Percentiles rank a stretch among this genome's conserved stretches.
Evolutionary conservation across 1,284 basidiomycete genomes (phyloP).

Genomic region (Mycena citricolor): DNA sequence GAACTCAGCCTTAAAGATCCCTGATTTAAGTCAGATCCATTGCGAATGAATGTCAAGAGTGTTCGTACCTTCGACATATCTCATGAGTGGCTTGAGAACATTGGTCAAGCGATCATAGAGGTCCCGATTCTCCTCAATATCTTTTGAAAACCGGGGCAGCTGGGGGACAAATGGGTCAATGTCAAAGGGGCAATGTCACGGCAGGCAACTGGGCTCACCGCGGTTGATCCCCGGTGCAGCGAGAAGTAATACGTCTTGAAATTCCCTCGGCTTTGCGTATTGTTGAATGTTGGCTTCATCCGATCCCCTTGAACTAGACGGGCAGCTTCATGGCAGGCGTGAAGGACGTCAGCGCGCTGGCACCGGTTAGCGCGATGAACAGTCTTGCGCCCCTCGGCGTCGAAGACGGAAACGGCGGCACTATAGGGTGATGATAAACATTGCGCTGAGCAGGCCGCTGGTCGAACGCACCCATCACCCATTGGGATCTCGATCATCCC

Average conservation of each 20-base stretch:
- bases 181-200: background rate
- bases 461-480: background rate
- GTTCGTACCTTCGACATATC: background rate
- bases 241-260: constrained; percentile 3
- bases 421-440: background rate
- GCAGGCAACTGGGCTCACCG: no score
- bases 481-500: background rate
- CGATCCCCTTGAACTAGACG: background rate
- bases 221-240: constrained; percentile 1
- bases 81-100: background rate
- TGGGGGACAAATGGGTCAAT: background rate
- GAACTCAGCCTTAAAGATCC: constrained; percentile 4
- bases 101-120: background rate
- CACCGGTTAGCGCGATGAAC: background rate
- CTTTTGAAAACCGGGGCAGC: background rate
- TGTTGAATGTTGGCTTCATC: background rate
- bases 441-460: background rate
- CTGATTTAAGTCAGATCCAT: background rate
- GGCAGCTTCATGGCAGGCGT: background rate
- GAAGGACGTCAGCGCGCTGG: background rate
- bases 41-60: no score
- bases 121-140: background rate
- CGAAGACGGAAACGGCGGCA: background rate
- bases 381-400: background rate
- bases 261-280: background rate